phyloP scores from a whole-genome alignment of 306 rosid genomes.

The Cucurbita maxima region DNA sequence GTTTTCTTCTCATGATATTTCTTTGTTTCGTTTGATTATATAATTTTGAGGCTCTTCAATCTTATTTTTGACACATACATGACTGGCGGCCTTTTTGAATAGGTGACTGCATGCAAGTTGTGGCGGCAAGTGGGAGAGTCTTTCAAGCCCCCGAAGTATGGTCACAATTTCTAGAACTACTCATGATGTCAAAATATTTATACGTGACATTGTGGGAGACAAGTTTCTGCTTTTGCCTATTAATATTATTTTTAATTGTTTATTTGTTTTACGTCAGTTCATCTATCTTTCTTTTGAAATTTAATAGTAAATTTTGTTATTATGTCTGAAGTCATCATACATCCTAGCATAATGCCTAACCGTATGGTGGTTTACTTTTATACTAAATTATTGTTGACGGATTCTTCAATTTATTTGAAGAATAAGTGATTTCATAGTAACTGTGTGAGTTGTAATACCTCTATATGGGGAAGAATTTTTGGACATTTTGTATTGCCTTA shows the following conservation, averaged over 20 bases:
- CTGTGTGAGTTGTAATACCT: not conserved
- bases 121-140: conserved; percentile 99
- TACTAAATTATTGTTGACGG: not conserved
- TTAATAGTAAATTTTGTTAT: not conserved
- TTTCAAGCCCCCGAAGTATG: conserved; percentile 98
- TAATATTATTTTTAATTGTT: not conserved
- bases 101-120: conserved; percentile 93
- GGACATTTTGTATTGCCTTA: not conserved
- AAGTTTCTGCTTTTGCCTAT: not conserved
- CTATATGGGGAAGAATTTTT: not conserved
- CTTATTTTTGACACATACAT: conserved; percentile 12
- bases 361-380: not conserved
- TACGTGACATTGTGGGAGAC: not conserved
- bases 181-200: not conserved
- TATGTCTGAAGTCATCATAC: not conserved
- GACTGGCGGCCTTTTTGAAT: conserved; percentile 18
- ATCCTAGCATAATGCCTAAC: not conserved
- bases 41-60: conserved; percentile 10
- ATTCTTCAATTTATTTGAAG: not conserved
- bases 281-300: not conserved
- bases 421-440: not conserved
- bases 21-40: not conserved
- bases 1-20: conserved; percentile 2
- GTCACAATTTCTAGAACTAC: conserved; percentile 6
- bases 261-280: not conserved